These are phyloP conservation scores for Dunaliella sp. DNA, from an alignment of 139 green algal genomes.

Conservation along the genomic window DNA sequence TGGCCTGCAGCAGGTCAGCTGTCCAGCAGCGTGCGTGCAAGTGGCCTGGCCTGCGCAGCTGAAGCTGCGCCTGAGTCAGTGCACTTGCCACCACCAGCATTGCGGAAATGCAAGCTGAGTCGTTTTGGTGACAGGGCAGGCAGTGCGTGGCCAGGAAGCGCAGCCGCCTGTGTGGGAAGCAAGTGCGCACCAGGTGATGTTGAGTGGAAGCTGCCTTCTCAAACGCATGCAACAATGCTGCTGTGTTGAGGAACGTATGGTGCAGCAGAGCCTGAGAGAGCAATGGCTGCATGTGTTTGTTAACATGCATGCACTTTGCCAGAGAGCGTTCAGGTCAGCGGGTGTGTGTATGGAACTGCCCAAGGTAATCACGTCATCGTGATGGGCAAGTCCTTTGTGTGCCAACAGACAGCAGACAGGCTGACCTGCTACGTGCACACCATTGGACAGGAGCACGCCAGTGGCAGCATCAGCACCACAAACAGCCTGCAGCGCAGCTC, in stretches of 20 bases:
- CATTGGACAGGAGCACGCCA: not conserved
- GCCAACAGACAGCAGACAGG: not conserved
- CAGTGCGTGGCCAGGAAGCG: not conserved
- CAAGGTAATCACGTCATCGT: not conserved
- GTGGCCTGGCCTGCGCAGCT: too few species aligned
- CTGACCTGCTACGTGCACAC: not conserved
- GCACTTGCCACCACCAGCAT: not conserved
- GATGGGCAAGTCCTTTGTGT: not conserved
- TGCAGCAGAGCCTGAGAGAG: too few species aligned
- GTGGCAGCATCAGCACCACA: not conserved
- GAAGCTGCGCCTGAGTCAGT: not conserved
- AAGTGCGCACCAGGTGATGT: not conserved
- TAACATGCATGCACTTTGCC: not conserved
- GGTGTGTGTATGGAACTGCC: not conserved
- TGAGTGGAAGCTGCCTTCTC: too few species aligned
- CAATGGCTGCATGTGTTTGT: not conserved
- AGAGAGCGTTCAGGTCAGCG: too few species aligned
- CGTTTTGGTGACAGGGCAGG: not conserved
- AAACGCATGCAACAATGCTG: too few species aligned
- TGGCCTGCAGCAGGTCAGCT: not conserved
- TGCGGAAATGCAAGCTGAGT: not conserved
- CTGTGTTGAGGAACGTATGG: too few species aligned
- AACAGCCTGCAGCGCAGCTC: too few species aligned
- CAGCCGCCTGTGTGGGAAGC: not conserved
- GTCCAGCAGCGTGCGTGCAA: not conserved